Conservation (phyloP, 148 eudicot genomes). For the Fallopia convolvulus region DNA sequence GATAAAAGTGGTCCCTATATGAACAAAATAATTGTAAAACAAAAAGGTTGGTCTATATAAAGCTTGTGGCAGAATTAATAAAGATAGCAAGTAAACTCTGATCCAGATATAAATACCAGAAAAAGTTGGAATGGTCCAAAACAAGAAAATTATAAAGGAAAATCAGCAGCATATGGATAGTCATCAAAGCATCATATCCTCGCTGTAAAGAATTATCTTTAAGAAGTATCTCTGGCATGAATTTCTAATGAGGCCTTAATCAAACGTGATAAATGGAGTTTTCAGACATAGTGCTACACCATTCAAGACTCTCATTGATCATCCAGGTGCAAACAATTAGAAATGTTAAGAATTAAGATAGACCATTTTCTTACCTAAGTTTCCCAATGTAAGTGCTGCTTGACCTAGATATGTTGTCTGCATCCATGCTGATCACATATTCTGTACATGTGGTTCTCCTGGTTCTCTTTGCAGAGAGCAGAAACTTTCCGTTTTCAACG, state of each 20-base stretch:
- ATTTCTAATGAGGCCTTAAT: background rate
- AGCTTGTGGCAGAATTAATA: background rate
- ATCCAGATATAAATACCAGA: background rate
- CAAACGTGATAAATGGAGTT: background rate
- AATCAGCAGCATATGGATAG: background rate
- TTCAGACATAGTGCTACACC: background rate
- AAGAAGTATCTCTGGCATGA: background rate
- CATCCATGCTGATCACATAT: slow-evolving; percentile 88
- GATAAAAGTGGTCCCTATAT: slow-evolving; percentile 3
- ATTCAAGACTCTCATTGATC: background rate
- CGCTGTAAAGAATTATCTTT: background rate
- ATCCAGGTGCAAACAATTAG: background rate
- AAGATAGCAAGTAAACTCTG: background rate
- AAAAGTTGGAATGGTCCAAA: background rate
- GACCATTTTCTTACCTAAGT: slow-evolving; percentile 42
- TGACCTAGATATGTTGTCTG: slow-evolving; percentile 83
- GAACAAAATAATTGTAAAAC: slow-evolving; percentile 3
- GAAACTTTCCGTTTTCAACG: slow-evolving; percentile 86
- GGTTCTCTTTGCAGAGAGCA: slow-evolving; percentile 79
- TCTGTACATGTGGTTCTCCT: slow-evolving; percentile 86
- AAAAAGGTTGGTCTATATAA: background rate
- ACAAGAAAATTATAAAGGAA: background rate
- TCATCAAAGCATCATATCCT: background rate
- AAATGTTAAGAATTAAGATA: background rate
- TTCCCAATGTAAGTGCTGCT: slow-evolving; percentile 81